Conservation (phyloP, 1,284 basidiomycete genomes). For the Fomitopsis pinicola region DNA sequence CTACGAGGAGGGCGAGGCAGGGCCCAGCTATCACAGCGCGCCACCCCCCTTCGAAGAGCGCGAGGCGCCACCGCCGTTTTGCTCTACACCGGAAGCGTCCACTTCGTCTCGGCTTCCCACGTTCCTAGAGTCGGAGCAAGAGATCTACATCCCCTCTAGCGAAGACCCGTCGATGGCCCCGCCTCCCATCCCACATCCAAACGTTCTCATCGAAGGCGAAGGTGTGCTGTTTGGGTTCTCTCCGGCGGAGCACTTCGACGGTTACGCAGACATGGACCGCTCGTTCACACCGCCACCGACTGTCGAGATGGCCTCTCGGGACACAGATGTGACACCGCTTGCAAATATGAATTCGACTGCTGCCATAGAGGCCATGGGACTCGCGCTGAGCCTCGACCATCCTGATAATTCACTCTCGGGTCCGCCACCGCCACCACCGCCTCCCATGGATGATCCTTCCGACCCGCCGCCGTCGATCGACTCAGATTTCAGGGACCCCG, state of each 20-base stretch:
- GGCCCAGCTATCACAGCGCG: constrained; percentile 63
- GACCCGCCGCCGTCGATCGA: constrained; percentile 82
- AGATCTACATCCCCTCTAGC: constrained; percentile 57
- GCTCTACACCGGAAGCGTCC: constrained; percentile 50
- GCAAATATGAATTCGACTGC: constrained; percentile 52
- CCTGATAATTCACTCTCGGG: constrained; percentile 29
- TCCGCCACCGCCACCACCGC: constrained; percentile 46
- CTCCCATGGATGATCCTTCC: constrained; percentile 81
- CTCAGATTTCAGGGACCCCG: constrained; percentile 66
- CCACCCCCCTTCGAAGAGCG: constrained; percentile 81
- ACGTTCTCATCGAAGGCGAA: constrained; percentile 56
- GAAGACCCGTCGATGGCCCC: constrained; percentile 33
- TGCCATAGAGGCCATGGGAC: constrained; percentile 52
- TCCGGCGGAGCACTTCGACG: constrained; percentile 69
- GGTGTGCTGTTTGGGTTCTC: constrained; percentile 69
- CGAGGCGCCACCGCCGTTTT: constrained; percentile 76
- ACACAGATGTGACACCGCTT: constrained; percentile 63
- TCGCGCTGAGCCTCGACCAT: constrained; percentile 57
- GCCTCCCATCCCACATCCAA: constrained; percentile 25
- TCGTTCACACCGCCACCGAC: constrained; percentile 63
- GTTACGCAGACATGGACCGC: constrained; percentile 57
- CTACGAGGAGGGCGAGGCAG: constrained; percentile 65
- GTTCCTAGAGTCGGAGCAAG: constrained; percentile 68
- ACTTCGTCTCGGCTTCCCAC: constrained; percentile 60
- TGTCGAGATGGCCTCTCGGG: constrained; percentile 63